These are phyloP conservation scores for Puccinia triticina DNA, from an alignment of 1,284 basidiomycete species.

Conservation along the genomic window DNA sequence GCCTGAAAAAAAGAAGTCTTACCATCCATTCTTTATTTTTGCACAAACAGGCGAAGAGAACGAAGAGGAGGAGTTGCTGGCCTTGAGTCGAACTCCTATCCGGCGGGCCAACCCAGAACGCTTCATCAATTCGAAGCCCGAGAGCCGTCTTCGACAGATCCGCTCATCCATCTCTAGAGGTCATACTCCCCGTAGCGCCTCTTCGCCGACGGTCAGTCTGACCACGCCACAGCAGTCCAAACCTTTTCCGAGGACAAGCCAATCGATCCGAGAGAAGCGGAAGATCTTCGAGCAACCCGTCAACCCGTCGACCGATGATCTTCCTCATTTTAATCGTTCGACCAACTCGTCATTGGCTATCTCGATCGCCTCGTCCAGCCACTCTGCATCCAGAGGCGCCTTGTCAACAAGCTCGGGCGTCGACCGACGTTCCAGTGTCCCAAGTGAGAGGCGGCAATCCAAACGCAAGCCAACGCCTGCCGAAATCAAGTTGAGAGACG, in stretches of 20 bases:
- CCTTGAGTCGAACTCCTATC: neutral
- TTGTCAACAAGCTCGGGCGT: neutral
- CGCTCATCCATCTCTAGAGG: conserved; percentile 14
- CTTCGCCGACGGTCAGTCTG: neutral
- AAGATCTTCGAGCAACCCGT: conserved; percentile 20
- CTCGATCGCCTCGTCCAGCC: conserved; percentile 6
- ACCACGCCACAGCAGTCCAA: neutral
- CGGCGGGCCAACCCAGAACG: neutral
- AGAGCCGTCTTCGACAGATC: conserved; percentile 21
- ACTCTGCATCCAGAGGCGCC: conserved; percentile 8
- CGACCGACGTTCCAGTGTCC: conserved; percentile 16
- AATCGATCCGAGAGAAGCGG: conserved; percentile 32
- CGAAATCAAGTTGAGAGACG: conserved; percentile 39
- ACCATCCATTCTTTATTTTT: neutral
- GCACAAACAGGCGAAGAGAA: neutral
- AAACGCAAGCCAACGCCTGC: conserved; percentile 34
- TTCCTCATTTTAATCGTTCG: neutral
- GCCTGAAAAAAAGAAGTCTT: neutral
- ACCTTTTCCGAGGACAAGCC: conserved; percentile 8
- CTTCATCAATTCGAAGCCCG: neutral
- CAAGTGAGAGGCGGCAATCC: neutral
- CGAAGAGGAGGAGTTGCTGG: conserved; percentile 15
- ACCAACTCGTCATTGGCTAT: neutral
- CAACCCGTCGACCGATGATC: neutral
- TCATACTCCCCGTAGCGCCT: conserved; percentile 10